Evolutionary conservation across 2,329 filamentous ascomycete genomes (phyloP), one percentile per base, ranked within the genome.

Genomic region (Emericellopsis cladophorae): DNA sequence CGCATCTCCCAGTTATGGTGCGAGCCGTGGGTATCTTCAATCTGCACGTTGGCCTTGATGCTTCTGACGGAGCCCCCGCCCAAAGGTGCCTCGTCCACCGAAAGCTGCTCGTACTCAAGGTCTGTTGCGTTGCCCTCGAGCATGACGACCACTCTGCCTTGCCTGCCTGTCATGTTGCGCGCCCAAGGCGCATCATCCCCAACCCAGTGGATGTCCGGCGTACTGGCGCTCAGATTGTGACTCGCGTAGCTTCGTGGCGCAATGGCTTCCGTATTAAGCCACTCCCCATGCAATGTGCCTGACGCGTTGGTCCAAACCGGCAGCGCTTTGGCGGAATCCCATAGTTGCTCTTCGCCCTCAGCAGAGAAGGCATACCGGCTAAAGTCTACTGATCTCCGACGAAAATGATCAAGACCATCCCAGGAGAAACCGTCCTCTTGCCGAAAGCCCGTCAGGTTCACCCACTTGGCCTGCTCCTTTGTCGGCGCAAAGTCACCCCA

Each of bases 391-490:
- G 79, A 84, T 47, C 74, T 73, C 44, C 79, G 63, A 54, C 76
- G 78, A 44, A 89, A 86, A 1, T 66, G 61, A 0, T 67, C 66
- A 18, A 95, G 65, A 43, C 87, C 70, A 29, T 80, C 73, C 89
- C 89, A 95, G 2, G 76, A 81, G 58, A 84, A 86, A 5, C 74
- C 77, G 60, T 94, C 84, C 16, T 78, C 72, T 37, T 76, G 65
- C 38, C 83, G 74, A 45, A 93, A 79, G 1, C 90, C 90, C 3
- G 84, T 84, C 40, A 95, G 65, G 50, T 87, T 86, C 44, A 88
- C 61, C 46, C 70, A 79, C 21, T 60, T 64, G 21, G 48, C 50
- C 40, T 46, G 46, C 18, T 49, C 50, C 10, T 14, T 15, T 15
- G 34, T 29, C 11, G 75, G 76, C 14, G 60, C 50, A 53, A 81